Evolutionary conservation across 192 early-diverging fungal genomes (phyloP), one percentile per base, ranked within the genome.

Genomic region (Hyaloraphidium curvatum): DNA sequence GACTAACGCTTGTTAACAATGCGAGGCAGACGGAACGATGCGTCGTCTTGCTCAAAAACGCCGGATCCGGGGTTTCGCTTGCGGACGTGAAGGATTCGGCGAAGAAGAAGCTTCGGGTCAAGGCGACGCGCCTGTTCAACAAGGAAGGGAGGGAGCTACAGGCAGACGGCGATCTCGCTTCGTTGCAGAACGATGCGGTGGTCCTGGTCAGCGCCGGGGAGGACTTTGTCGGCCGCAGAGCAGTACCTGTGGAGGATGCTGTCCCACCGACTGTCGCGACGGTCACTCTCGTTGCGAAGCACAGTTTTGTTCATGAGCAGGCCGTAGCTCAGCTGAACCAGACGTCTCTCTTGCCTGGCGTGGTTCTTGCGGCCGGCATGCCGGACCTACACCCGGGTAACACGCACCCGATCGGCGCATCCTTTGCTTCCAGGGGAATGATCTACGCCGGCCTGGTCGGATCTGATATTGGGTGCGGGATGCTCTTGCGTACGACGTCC

Each of bases 401-500:
- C 26, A 60, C 59, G 48, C 56, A 67, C n/a, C 64, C 62, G 13
- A 67, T 65, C 21, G 66, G 77, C 25, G 73, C 71, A 0, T 63
- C 67, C 1, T 78, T 79, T 40, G 56, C 65, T 22, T 63, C 68
- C 0, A 53, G 60, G 50, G 62, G 59, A 23, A 50, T 55, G 23
- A 62, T 78, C 19, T 75, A 73, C 43, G 76, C 77, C 17, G 69
- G 63, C 25, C 48, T 79, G 31, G 72, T 79, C 52, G 77, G 77
- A 19, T 65, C 67, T 7, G 74, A 79, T 41, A 64, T 74, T 53
- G 77, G 77, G 26, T 78, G 76, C 55, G 76, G 76, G 28, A 78
- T 78, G 76, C 60, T 64, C 0, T 60, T 76, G 0, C 73, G 64
- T 53, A 55, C 54, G 37, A 66, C 65, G 16, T 28, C 58, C 2